Evolutionary conservation across 2,329 filamentous ascomycete genomes (phyloP).

Genomic region (Cyanodermella asteris): DNA sequence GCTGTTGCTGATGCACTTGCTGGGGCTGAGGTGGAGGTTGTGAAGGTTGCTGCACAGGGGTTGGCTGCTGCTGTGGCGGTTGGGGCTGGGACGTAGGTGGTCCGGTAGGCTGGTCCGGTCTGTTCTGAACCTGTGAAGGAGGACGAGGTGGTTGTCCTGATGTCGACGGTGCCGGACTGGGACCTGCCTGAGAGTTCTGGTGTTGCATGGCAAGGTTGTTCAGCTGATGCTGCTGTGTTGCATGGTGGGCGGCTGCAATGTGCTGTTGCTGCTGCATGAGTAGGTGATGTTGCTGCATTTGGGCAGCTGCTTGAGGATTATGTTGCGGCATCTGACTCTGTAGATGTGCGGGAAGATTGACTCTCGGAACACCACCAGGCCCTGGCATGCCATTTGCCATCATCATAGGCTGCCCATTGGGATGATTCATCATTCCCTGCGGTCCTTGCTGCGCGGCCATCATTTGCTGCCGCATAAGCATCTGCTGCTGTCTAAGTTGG

Average conservation of each 20-base stretch:
- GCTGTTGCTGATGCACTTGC: slow-evolving; percentile 20
- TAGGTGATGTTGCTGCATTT: slow-evolving; percentile 7
- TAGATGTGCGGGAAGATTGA: no score
- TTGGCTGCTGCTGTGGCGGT: slow-evolving; percentile 10
- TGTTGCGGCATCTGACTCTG: no score
- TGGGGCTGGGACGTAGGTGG: slow-evolving; percentile 17
- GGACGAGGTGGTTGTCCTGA: slow-evolving; percentile 4
- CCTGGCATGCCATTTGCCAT: no score
- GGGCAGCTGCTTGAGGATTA: slow-evolving; percentile 2
- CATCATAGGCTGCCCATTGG: no score
- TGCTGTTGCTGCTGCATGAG: slow-evolving; percentile 6
- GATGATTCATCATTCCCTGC: no score
- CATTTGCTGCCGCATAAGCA: no score
- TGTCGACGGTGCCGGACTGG: slow-evolving; percentile 4
- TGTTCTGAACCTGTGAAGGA: slow-evolving; percentile 13
- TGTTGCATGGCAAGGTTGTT: no score
- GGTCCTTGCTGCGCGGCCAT: no score
- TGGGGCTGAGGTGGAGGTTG: slow-evolving; percentile 13
- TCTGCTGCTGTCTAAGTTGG: no score
- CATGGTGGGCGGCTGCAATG: slow-evolving; percentile 7
- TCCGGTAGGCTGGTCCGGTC: slow-evolving; percentile 16
- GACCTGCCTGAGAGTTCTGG: slow-evolving; percentile 8
- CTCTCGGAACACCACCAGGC: no score
- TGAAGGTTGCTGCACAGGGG: slow-evolving; percentile 11
- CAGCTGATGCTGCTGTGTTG: slow-evolving; percentile 12